These are phyloP conservation scores for Hygrophoropsis aurantiaca DNA, from an alignment of 768 basidiomycete species.

Conservation along the genomic window DNA sequence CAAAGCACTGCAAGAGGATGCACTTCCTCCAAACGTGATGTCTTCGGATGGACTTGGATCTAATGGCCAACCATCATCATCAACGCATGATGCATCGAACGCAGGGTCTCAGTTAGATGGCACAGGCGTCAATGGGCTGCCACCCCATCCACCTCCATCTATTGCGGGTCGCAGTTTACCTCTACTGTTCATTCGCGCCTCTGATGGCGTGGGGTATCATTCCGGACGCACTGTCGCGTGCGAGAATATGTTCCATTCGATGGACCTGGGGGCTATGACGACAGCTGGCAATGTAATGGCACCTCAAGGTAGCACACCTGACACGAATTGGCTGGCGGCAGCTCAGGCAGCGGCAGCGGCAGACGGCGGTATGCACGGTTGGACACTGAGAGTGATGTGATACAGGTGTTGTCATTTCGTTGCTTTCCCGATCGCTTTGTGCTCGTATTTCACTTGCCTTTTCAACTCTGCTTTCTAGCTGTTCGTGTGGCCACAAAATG, in stretches of 20 bases:
- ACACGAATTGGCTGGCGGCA: slow-evolving; percentile 71
- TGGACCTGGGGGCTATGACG: slow-evolving; percentile 58
- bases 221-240: slow-evolving; percentile 83
- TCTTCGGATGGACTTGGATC: slow-evolving; percentile 36
- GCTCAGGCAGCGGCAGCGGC: slow-evolving; percentile 67
- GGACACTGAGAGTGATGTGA: slow-evolving; percentile 81
- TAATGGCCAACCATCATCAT: slow-evolving; percentile 33
- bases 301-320: slow-evolving; percentile 46
- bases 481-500: neutral
- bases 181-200: slow-evolving; percentile 75
- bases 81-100: slow-evolving; percentile 20
- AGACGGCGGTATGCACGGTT: slow-evolving; percentile 69
- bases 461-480: slow-evolving; percentile 2
- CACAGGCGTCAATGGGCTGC: slow-evolving; percentile 18
- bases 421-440: slow-evolving; percentile 17
- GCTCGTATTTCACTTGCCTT: slow-evolving; percentile 18
- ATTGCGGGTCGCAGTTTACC: slow-evolving; percentile 73
- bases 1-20: slow-evolving; percentile 75
- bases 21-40: slow-evolving; percentile 40
- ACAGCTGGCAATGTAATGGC: slow-evolving; percentile 43
- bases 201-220: slow-evolving; percentile 87
- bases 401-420: slow-evolving; percentile 20
- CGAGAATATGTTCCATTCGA: slow-evolving; percentile 73
- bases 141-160: slow-evolving; percentile 40
- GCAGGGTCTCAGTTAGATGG: slow-evolving; percentile 29